These are phyloP conservation scores for Pichia scutulata DNA, from an alignment of 805 yeast species.

Conservation along the genomic window DNA sequence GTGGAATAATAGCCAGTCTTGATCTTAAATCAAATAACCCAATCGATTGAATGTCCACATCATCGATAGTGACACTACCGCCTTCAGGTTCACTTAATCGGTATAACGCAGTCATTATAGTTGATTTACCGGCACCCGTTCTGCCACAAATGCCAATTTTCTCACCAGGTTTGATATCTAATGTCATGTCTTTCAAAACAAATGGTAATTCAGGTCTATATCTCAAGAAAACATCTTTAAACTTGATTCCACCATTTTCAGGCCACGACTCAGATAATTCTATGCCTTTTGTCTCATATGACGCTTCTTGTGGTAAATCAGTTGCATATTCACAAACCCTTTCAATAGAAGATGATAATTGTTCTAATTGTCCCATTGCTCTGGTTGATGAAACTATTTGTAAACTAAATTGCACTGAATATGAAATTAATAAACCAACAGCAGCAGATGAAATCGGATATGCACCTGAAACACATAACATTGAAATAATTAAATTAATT, in stretches of 20 bases:
- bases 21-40: slow-evolving; percentile 67
- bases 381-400: slow-evolving; percentile 55
- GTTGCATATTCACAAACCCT: slow-evolving; percentile 60
- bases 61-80: slow-evolving; percentile 61
- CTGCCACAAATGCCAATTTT: slow-evolving; percentile 84
- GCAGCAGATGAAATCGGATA: slow-evolving; percentile 55
- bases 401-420: slow-evolving; percentile 51
- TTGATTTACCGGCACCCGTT: slow-evolving; percentile 80
- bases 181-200: slow-evolving; percentile 41
- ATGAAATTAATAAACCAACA: slow-evolving; percentile 61
- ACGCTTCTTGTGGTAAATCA: slow-evolving; percentile 60
- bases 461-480: slow-evolving; percentile 53
- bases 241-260: slow-evolving; percentile 36
- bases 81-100: slow-evolving; percentile 49
- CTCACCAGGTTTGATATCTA: slow-evolving; percentile 45
- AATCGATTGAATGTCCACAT: slow-evolving; percentile 50
- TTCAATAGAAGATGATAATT: slow-evolving; percentile 71
- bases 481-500: slow-evolving; percentile 44
- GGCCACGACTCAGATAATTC: slow-evolving; percentile 38
- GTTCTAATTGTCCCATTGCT: slow-evolving; percentile 63
- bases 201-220: slow-evolving; percentile 57
- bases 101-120: slow-evolving; percentile 59
- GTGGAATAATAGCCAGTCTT: slow-evolving; percentile 77
- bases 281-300: slow-evolving; percentile 28
- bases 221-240: slow-evolving; percentile 42